Evolutionary conservation across 1,284 basidiomycete genomes (phyloP), one percentile per base, ranked within the genome.

Genomic region (Schizopora paradoxa): DNA sequence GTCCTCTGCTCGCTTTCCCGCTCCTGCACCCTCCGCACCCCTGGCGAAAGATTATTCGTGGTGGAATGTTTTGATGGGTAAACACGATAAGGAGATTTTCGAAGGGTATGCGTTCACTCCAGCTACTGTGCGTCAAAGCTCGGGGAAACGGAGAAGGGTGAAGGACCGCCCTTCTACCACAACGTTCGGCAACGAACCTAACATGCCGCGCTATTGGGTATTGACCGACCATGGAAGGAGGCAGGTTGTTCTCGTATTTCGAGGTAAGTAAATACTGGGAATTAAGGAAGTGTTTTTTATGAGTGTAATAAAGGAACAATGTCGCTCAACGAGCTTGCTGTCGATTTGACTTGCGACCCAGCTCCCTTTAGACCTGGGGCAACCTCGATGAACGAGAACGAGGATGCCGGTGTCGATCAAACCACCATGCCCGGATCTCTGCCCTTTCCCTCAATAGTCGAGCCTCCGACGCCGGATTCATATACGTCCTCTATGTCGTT

Each of bases 141-240:
- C 22, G 51, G 55, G 40, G 54, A 58, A 31, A 49, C 58, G 48
- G 52, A 61, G 34, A 60, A 59, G 39, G 57, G 43, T 56, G 48
- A 26, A 61, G 59, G 61, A 69, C 66, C 47, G 62, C 66, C n/a
- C 73, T 64, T 21, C 36, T n/a, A 55, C 49, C 14, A 70, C 74
- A 40, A 72, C 80, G 27, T 70, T 82, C 26, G 82, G 84, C n/a
- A 67, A 74, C 40, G 79, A 83, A 54, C 73, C 76, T 48, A 70
- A 79, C 51, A 82, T 88, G 78, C 86, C 86, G 1, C 70, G 86
- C 33, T 89, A 83, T 61, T 89, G 86, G 85, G 81, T 89, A 1
- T 68, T 89, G 25, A 85, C 83, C 0, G 86, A 89, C 58, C 82
- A 89, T 58, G 71, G 70, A 26, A 70, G 86, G 32, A 66, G 65